Evolutionary conservation across 108 stramenopile genomes (phyloP).

Genomic region (Pseudonitzschia multiseries): DNA sequence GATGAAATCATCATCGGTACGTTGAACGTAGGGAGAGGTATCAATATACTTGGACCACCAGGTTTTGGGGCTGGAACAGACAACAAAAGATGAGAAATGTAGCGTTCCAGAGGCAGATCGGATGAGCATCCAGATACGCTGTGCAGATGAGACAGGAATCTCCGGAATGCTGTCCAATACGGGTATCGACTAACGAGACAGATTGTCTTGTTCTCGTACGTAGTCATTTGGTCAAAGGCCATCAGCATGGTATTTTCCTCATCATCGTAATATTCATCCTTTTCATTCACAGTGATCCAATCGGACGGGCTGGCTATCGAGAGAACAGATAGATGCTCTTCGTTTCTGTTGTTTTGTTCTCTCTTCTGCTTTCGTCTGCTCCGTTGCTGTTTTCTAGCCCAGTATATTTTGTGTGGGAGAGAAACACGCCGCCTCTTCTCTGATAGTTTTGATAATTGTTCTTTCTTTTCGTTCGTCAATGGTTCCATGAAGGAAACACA

Average conservation of each 20-base stretch:
- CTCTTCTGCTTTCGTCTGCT: constrained; percentile 10
- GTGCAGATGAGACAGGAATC: constrained; percentile 81
- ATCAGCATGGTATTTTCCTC: constrained; percentile 45
- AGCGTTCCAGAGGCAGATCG: constrained; percentile 75
- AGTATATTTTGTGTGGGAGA: constrained; percentile 65
- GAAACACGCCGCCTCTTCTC: constrained; percentile 51
- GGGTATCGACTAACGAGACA: constrained; percentile 80
- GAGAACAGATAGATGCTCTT: neutral
- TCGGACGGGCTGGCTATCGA: constrained; percentile 18
- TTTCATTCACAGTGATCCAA: constrained; percentile 23
- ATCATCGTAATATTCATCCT: constrained; percentile 18
- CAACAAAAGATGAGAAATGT: constrained; percentile 80
- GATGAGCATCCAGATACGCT: constrained; percentile 71
- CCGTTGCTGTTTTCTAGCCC: constrained; percentile 29
- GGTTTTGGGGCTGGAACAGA: constrained; percentile 81
- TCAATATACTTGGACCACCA: constrained; percentile 70
- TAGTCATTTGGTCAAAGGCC: constrained; percentile 76
- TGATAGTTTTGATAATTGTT: constrained; percentile 59
- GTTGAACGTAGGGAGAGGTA: constrained; percentile 73
- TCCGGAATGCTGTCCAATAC: constrained; percentile 86
- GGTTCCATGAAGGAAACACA: constrained; percentile 89
- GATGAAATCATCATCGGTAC: constrained; percentile 73
- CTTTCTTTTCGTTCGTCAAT: constrained; percentile 49
- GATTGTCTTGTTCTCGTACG: constrained; percentile 87
- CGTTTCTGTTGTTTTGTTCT: neutral